A percentile compares a stretch with the other conserved stretches of the same genome.
Conservation (phyloP, 352 stramenopile genomes). For the Phytophthora cajani region DNA sequence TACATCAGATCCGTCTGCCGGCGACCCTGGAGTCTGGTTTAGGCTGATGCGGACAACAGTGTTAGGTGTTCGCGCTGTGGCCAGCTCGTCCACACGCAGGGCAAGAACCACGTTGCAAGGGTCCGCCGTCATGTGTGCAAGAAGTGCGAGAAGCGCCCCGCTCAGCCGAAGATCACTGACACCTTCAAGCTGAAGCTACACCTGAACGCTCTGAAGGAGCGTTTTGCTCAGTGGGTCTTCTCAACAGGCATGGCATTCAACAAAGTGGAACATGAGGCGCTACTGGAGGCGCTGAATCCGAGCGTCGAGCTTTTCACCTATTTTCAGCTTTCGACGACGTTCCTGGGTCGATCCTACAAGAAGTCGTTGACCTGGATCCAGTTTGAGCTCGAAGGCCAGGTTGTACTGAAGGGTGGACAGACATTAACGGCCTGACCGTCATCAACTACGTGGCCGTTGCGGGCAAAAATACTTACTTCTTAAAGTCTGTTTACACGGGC, state of each 20-base stretch:
- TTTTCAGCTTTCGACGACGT: too few relatives aligned
- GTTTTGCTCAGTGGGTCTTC: neutral
- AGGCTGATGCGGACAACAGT: neutral
- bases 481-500: neutral
- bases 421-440: neutral
- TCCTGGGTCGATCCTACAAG: too few relatives aligned
- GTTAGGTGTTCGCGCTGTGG: neutral
- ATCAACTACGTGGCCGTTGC: neutral
- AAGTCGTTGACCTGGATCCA: too few relatives aligned
- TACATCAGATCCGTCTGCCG: neutral
- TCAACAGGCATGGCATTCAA: neutral
- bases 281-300: too few relatives aligned
- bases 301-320: too few relatives aligned
- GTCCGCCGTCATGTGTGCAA: neutral
- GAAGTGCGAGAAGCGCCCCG: neutral
- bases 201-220: neutral
- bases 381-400: too few relatives aligned
- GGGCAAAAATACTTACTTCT: neutral
- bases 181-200: neutral
- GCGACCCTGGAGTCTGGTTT: neutral
- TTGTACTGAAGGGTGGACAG: neutral
- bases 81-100: neutral
- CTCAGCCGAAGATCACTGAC: neutral
- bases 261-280: too few relatives aligned
- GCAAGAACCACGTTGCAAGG: neutral